Percentiles rank a stretch among this genome's conserved stretches.
These are phyloP conservation scores for Paracoccidioides brasiliensis DNA, from an alignment of 2,329 filamentous ascomycete species.

Conservation along the genomic window DNA sequence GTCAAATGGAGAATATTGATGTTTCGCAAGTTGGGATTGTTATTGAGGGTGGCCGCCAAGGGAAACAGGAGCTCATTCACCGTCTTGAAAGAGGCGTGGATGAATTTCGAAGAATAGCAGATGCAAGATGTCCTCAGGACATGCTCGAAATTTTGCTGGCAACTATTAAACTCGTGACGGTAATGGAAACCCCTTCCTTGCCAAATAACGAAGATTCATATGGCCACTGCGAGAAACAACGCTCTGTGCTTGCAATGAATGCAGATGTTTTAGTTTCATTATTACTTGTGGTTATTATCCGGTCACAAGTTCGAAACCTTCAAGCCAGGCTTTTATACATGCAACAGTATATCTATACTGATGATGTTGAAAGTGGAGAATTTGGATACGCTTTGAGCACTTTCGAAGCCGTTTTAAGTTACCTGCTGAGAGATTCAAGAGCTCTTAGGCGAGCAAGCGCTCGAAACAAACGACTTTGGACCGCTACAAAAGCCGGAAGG, in stretches of 20 bases:
- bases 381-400: constrained; percentile 93
- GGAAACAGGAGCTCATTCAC: constrained; percentile 68
- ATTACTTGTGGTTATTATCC: constrained; percentile 80
- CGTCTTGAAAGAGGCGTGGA: constrained; percentile 69
- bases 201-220: constrained; percentile 25
- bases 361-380: constrained; percentile 92
- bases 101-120: constrained; percentile 73
- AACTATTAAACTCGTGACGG: constrained; percentile 73
- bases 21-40: constrained; percentile 86
- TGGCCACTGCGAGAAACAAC: constrained; percentile 37
- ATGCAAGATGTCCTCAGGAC: constrained; percentile 68
- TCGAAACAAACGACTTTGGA: constrained; percentile 77
- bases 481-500: constrained; percentile 67
- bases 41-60: constrained; percentile 63
- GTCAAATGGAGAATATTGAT: constrained; percentile 87
- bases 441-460: constrained; percentile 72
- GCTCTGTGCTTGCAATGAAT: constrained; percentile 52
- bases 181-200: constrained; percentile 40
- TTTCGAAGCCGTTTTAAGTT: constrained; percentile 83
- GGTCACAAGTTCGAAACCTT: constrained; percentile 73
- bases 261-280: constrained; percentile 89
- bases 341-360: constrained; percentile 93
- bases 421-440: constrained; percentile 69
- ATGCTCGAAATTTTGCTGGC: constrained; percentile 72
- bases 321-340: constrained; percentile 88